Conservation (phyloP, 345 rosid genomes). For the Citropsis articulata region DNA sequence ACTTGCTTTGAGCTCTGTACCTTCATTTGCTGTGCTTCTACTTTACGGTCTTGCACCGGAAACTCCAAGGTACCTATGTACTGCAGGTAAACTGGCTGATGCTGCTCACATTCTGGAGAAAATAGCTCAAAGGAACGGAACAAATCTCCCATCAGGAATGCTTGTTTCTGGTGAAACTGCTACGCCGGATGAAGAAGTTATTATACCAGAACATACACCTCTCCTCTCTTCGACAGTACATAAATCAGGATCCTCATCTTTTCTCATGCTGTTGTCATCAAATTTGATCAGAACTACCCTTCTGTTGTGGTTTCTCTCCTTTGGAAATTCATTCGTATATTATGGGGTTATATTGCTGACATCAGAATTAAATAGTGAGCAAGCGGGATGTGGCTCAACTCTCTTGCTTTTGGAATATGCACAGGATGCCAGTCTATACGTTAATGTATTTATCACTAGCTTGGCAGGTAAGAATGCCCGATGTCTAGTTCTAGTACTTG, state of each 20-base stretch:
- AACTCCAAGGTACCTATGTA: conserved; percentile 60
- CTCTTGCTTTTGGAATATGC: conserved; percentile 7
- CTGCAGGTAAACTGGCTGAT: conserved; percentile 40
- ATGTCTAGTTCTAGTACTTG: too few relatives aligned
- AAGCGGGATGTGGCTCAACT: conserved; percentile 25
- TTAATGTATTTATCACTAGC: conserved; percentile 44
- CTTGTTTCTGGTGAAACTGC: conserved; percentile 38
- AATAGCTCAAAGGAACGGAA: conserved; percentile 26
- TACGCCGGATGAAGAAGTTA: conserved; percentile 12
- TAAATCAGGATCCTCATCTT: conserved; percentile 32
- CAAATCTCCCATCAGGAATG: conserved; percentile 41
- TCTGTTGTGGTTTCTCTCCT: conserved; percentile 51
- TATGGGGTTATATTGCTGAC: conserved; percentile 67
- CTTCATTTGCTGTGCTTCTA: conserved; percentile 49
- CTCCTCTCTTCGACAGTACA: conserved; percentile 9
- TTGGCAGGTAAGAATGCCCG: neutral
- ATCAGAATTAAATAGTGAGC: conserved; percentile 42
- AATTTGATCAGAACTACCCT: conserved; percentile 40
- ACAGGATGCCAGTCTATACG: conserved; percentile 30
- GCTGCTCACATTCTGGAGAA: conserved; percentile 45
- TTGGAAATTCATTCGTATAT: conserved; percentile 57
- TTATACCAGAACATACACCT: conserved; percentile 15
- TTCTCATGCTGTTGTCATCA: conserved; percentile 47
- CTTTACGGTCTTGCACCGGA: conserved; percentile 47
- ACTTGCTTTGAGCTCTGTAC: conserved; percentile 52